A percentile compares a stretch with the other conserved stretches of the same genome.
These are phyloP conservation scores for Ganoderma leucocontextum DNA, from an alignment of 1,284 basidiomycete species.

Conservation along the genomic window DNA sequence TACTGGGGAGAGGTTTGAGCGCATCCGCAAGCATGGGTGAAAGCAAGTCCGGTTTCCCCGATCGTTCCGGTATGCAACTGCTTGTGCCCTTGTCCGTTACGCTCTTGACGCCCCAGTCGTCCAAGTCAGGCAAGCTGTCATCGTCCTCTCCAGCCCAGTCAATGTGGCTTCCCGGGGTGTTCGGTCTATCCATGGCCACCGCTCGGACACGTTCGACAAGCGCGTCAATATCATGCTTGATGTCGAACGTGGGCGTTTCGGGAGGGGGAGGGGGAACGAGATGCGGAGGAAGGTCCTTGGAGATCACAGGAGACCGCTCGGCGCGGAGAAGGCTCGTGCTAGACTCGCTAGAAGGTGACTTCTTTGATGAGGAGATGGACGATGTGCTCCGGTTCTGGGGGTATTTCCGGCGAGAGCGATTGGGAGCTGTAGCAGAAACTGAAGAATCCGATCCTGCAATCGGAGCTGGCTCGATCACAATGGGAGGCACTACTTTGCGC, in stretches of 20 bases:
- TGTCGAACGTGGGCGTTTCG: slow-evolving; percentile 51
- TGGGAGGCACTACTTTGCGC: slow-evolving; percentile 34
- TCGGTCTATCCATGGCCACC: slow-evolving; percentile 73
- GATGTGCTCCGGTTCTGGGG: slow-evolving; percentile 34
- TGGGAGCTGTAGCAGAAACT: slow-evolving; percentile 33
- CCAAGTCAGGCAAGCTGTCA: slow-evolving; percentile 79
- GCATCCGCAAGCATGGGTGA: slow-evolving; percentile 76
- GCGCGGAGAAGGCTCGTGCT: slow-evolving; percentile 28
- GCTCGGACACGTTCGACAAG: slow-evolving; percentile 77
- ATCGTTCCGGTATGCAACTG: not conserved
- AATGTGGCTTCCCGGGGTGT: slow-evolving; percentile 79
- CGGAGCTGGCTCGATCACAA: slow-evolving; percentile 32
- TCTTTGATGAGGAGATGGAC: slow-evolving; percentile 37
- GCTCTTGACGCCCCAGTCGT: slow-evolving; percentile 77
- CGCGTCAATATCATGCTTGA: slow-evolving; percentile 69
- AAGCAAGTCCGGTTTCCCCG: slow-evolving; percentile 46
- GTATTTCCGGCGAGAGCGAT: slow-evolving; percentile 40
- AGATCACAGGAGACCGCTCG: slow-evolving; percentile 34
- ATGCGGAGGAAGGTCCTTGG: slow-evolving; percentile 71
- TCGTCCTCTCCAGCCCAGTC: slow-evolving; percentile 89
- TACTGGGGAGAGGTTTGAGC: slow-evolving; percentile 68
- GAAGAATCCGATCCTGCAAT: slow-evolving; percentile 27
- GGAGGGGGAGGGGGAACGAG: slow-evolving; percentile 44
- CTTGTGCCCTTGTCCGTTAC: slow-evolving; percentile 38
- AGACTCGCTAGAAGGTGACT: slow-evolving; percentile 37